Evolutionary conservation across 179 eudicot genomes (phyloP).

Genomic region (Carnegiea gigantea): DNA sequence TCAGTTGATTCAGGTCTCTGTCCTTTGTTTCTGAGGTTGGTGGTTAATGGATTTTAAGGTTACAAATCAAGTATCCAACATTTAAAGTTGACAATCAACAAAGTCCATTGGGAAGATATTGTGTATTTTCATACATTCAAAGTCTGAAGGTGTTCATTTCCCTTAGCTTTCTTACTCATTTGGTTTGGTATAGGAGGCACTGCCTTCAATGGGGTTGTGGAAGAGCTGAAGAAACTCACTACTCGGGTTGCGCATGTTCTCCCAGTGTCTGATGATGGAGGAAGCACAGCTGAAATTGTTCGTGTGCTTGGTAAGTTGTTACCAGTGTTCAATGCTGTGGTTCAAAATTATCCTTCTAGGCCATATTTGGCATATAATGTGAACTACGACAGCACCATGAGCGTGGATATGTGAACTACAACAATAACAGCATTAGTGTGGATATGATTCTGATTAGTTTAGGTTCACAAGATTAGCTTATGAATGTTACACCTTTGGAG

Average conservation of each 20-base stretch:
- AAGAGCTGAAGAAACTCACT: constrained; percentile 90
- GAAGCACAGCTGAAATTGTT: constrained; percentile 98
- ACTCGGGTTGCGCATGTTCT: constrained; percentile 92
- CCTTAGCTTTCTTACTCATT: background rate
- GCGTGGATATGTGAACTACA: too few species aligned
- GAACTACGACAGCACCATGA: background rate
- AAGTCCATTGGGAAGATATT: background rate
- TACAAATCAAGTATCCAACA: background rate
- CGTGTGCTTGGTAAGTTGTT: constrained; percentile 81
- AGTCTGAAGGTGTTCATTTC: background rate
- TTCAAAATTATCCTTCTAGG: background rate
- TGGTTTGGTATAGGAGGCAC: constrained; percentile 69
- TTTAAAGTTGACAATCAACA: background rate
- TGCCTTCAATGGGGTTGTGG: constrained; percentile 93
- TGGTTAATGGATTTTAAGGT: background rate
- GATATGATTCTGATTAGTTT: too few species aligned
- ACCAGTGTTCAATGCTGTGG: background rate
- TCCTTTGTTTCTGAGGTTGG: background rate
- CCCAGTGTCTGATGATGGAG: constrained; percentile 99
- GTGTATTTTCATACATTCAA: background rate
- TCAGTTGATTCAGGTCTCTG: background rate
- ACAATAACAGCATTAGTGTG: too few species aligned
- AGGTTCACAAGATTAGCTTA: background rate
- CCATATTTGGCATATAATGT: background rate
- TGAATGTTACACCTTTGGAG: background rate